Conservation (phyloP, 352 stramenopile species). For the Peronosclerospora sorghi region DNA sequence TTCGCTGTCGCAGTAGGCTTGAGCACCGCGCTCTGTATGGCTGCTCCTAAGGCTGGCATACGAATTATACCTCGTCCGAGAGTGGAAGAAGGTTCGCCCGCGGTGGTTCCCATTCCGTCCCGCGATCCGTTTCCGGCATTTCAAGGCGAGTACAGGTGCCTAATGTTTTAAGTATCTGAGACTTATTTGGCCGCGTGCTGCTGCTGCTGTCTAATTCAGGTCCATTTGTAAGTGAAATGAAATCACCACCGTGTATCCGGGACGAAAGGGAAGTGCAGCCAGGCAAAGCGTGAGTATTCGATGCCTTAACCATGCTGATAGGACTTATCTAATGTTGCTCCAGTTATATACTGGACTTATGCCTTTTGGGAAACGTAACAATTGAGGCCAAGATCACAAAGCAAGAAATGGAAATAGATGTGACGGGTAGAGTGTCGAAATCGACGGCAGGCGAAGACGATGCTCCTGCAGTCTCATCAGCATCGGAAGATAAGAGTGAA, state of each 20-base stretch:
- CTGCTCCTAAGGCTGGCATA: constrained; percentile 49
- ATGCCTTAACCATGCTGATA: not conserved
- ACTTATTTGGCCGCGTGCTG: not conserved
- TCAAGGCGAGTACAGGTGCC: constrained; percentile 17
- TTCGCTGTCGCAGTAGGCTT: constrained; percentile 12
- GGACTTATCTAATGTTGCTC: constrained; percentile 1
- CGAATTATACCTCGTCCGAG: constrained; percentile 33
- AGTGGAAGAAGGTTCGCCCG: constrained; percentile 3
- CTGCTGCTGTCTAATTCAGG: constrained; percentile 11
- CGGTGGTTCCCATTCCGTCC: constrained; percentile 29
- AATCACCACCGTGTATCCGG: constrained; percentile 31
- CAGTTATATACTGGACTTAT: constrained; percentile 53
- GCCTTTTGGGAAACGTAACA: constrained; percentile 51
- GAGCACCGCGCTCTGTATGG: constrained; percentile 17
- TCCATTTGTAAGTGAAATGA: constrained; percentile 23
- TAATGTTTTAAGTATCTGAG: constrained; percentile 2
- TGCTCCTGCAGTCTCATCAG: constrained; percentile 4
- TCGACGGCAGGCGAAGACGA: constrained; percentile 2
- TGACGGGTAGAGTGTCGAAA: constrained; percentile 5
- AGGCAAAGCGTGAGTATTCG: constrained; percentile 27
- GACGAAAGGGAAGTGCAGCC: constrained; percentile 31
- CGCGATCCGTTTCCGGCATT: constrained; percentile 33
- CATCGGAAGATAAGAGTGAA: constrained; percentile 9
- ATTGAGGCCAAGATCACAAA: constrained; percentile 21
- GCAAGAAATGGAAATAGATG: constrained; percentile 20